phyloP scores from a whole-genome alignment of 768 basidiomycete species.

The Boletus subparvulus region DNA sequence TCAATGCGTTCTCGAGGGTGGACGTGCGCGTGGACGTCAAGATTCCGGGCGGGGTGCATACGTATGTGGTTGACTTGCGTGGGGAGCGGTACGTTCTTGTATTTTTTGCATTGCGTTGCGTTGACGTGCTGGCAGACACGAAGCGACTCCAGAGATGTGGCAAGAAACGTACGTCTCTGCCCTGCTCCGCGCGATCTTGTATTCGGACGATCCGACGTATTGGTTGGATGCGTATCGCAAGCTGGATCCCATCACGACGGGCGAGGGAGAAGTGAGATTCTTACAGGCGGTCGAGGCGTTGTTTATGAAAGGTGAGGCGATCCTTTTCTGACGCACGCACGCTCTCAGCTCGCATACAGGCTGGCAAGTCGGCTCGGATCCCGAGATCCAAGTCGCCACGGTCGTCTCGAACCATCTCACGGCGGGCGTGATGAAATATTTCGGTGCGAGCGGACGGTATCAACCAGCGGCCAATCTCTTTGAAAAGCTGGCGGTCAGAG shows the following conservation, averaged over 20 bases:
- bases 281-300: constrained; percentile 86
- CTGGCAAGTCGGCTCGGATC: constrained; percentile 98
- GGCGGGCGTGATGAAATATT: constrained; percentile 94
- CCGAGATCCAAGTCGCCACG: constrained; percentile 97
- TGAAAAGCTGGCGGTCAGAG: constrained; percentile 81
- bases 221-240: constrained; percentile 92
- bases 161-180: constrained; percentile 97
- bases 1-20: constrained; percentile 96
- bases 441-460: constrained; percentile 86
- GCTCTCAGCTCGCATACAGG: constrained; percentile 44
- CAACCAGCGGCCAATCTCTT: constrained; percentile 91
- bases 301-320: constrained; percentile 71
- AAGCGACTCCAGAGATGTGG: constrained; percentile 91
- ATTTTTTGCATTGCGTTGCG: neutral
- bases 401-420: constrained; percentile 96
- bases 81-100: constrained; percentile 76
- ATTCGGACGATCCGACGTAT: constrained; percentile 93
- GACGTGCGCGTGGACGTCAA: constrained; percentile 98
- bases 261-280: constrained; percentile 87
- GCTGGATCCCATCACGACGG: constrained; percentile 88
- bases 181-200: constrained; percentile 84
- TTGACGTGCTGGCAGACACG: constrained; percentile 48
- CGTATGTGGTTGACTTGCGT: constrained; percentile 90
- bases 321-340: neutral
- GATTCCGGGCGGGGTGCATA: constrained; percentile 95